Percentiles rank a stretch among this genome's conserved stretches.
Conservation (phyloP, 2,329 filamentous ascomycete genomes). For the Fusarium cicatricum region DNA sequence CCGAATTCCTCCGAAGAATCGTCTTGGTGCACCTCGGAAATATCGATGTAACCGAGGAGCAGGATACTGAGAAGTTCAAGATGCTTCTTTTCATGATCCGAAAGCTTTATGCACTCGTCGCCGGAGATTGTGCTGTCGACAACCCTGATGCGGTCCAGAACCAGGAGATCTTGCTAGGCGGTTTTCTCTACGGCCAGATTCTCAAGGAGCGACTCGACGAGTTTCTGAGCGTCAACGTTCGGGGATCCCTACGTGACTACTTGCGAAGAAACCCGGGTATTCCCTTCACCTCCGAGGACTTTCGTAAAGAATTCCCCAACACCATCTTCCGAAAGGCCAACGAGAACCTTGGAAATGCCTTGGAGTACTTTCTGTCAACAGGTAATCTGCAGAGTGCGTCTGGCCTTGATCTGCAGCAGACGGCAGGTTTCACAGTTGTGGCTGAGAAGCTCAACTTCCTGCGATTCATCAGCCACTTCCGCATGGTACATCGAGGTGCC, state of each 20-base stretch:
- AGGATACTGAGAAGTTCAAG: constrained; percentile 92
- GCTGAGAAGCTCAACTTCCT: constrained; percentile 99
- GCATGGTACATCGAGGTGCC: constrained; percentile 98
- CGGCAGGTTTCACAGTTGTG: constrained; percentile 93
- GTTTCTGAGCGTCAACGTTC: constrained; percentile 69
- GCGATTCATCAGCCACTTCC: constrained; percentile 98
- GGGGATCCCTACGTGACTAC: constrained; percentile 64
- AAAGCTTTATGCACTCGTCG: constrained; percentile 92
- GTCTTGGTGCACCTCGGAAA: constrained; percentile 93
- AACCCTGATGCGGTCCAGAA: constrained; percentile 97
- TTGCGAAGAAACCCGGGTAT: constrained; percentile 65
- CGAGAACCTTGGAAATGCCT: constrained; percentile 83
- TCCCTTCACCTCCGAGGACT: constrained; percentile 79
- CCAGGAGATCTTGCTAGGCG: constrained; percentile 92
- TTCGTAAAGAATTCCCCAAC: constrained; percentile 79
- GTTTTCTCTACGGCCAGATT: constrained; percentile 94
- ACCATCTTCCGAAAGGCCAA: constrained; percentile 84
- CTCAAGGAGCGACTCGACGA: constrained; percentile 95
- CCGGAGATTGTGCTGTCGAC: constrained; percentile 90
- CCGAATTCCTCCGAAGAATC: constrained; percentile 88
- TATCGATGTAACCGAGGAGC: constrained; percentile 80
- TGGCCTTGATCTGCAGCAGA: constrained; percentile 92
- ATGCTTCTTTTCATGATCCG: constrained; percentile 95
- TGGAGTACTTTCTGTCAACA: constrained; percentile 97
- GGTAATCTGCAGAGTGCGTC: constrained; percentile 92